A percentile compares a stretch with the other conserved stretches of the same genome.
Conservation (phyloP, 768 basidiomycete species). For the Hemileccinum rubropunctum region DNA sequence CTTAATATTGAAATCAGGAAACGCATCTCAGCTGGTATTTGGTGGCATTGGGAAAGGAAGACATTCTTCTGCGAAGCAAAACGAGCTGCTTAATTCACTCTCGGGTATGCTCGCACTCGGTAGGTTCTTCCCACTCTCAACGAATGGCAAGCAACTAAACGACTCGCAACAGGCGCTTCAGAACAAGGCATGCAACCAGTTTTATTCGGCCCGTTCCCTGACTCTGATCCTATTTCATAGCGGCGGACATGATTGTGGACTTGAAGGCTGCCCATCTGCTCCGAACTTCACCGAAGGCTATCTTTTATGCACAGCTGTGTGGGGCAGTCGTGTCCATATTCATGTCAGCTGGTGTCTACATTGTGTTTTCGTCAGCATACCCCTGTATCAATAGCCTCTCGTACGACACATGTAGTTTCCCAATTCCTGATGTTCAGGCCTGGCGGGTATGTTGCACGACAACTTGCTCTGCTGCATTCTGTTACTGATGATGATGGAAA, state of each 20-base stretch:
- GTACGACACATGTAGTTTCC: conserved; percentile 21
- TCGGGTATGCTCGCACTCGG: conserved; percentile 28
- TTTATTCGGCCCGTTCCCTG: too few species aligned
- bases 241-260: conserved; percentile 65
- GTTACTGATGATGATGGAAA: not conserved
- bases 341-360: conserved; percentile 54
- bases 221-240: conserved; percentile 9
- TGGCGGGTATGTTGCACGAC: conserved; percentile 15
- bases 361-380: conserved; percentile 60
- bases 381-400: conserved; percentile 48
- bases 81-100: conserved; percentile 20
- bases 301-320: conserved; percentile 58
- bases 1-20: conserved; percentile 17
- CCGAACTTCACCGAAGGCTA: conserved; percentile 58
- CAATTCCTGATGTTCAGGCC: conserved; percentile 24
- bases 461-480: not conserved
- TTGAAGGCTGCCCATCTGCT: conserved; percentile 70
- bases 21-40: conserved; percentile 61
- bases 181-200: conserved; percentile 18
- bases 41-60: conserved; percentile 57
- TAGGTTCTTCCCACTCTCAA: not conserved
- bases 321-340: conserved; percentile 61
- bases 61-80: conserved; percentile 16
- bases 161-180: conserved; percentile 14
- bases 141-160: too few species aligned